Evolutionary conservation across 2,329 filamentous ascomycete genomes (phyloP).

Genomic region (Tolypocladium cylindrosporum): DNA sequence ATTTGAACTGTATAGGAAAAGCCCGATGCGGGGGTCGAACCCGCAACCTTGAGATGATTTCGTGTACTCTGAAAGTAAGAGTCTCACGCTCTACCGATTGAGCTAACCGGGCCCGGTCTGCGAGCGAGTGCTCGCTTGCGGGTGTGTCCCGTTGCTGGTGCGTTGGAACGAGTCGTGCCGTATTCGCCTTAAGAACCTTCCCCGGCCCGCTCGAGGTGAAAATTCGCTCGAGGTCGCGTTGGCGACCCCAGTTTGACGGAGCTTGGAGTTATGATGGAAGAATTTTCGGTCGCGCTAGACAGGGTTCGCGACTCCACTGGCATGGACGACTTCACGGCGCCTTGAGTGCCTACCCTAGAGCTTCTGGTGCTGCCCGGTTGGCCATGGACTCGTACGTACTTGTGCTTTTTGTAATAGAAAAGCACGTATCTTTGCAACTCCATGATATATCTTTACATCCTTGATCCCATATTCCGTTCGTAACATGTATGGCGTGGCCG

Average conservation of each 20-base stretch:
- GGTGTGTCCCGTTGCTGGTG: neutral
- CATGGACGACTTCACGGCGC: neutral
- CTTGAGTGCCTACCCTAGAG: neutral
- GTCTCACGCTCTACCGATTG: constrained; percentile 58
- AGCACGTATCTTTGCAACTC: no score
- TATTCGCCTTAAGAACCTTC: neutral
- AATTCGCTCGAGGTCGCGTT: neutral
- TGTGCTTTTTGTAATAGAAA: no score
- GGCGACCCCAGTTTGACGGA: neutral
- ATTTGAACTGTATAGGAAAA: constrained; percentile 19
- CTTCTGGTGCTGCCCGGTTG: no score
- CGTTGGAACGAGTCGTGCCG: neutral
- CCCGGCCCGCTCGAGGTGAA: neutral
- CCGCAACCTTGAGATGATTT: constrained; percentile 38
- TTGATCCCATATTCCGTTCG: no score
- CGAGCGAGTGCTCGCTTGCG: neutral
- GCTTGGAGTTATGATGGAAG: neutral
- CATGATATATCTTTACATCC: no score
- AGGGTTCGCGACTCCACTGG: neutral
- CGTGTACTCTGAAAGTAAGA: constrained; percentile 31
- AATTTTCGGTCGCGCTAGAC: neutral
- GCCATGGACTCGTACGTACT: no score
- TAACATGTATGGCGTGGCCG: no score
- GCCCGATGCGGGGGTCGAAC: constrained; percentile 38
- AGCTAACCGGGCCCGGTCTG: constrained; percentile 23